These are phyloP conservation scores for Flaveria ramosissima DNA, from an alignment of 129 eudicot genomes.

Conservation along the genomic window DNA sequence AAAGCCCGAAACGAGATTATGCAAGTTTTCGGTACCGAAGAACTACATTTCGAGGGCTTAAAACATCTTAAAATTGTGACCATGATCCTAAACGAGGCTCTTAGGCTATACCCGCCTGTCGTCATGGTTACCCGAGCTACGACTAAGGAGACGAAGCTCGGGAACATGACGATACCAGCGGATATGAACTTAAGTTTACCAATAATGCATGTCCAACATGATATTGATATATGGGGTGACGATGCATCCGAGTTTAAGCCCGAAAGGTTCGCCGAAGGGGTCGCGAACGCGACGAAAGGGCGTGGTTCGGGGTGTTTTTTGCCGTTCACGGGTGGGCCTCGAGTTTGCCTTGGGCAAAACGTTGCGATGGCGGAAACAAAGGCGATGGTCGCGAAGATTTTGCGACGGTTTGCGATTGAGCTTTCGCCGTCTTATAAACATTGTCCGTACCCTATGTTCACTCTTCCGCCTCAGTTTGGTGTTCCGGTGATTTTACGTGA, in stretches of 20 bases:
- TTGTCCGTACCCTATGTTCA: slow-evolving; percentile 41
- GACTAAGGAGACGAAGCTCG: background rate
- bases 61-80: slow-evolving; percentile 27
- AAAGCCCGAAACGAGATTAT: slow-evolving; percentile 6
- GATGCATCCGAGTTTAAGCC: slow-evolving; percentile 29
- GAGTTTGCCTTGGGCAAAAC: slow-evolving; percentile 61
- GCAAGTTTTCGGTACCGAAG: slow-evolving; percentile 14
- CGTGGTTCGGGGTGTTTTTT: slow-evolving; percentile 32
- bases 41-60: slow-evolving; percentile 19
- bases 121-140: slow-evolving; percentile 6
- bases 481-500: slow-evolving; percentile 1
- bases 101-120: slow-evolving; percentile 29
- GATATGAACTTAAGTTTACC: background rate
- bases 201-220: background rate
- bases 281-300: slow-evolving; percentile 45
- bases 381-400: slow-evolving; percentile 42
- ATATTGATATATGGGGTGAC: background rate
- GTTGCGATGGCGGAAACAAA: slow-evolving; percentile 58
- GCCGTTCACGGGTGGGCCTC: slow-evolving; percentile 64
- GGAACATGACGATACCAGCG: slow-evolving; percentile 3
- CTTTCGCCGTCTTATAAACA: slow-evolving; percentile 60
- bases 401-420: slow-evolving; percentile 50
- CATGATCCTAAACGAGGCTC: slow-evolving; percentile 24
- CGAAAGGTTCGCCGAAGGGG: slow-evolving; percentile 57
- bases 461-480: slow-evolving; percentile 47